These are phyloP conservation scores for Scortechinia acanthostroma DNA, from an alignment of 2,329 filamentous ascomycete species.

Conservation along the genomic window DNA sequence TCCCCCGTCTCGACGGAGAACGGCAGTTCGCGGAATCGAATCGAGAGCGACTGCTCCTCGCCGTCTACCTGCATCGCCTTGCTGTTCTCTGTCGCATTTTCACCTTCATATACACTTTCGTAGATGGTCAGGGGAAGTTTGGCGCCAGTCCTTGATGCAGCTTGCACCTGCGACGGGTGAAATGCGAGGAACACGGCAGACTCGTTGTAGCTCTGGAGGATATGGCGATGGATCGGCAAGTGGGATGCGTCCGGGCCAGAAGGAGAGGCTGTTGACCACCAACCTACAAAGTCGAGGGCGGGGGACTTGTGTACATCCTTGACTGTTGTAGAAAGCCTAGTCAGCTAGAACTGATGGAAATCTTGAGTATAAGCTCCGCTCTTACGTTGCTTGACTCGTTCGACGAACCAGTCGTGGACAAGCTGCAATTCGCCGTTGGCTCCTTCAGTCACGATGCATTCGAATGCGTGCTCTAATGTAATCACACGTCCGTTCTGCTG, in stretches of 20 bases:
- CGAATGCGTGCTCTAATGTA: conserved; percentile 88
- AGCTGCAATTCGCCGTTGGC: conserved; percentile 51
- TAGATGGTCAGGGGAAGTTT: conserved; percentile 87
- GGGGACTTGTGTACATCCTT: conserved; percentile 81
- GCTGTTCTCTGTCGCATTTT: conserved; percentile 31
- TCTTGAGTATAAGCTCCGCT: conserved; percentile 9
- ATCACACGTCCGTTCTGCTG: conserved; percentile 86
- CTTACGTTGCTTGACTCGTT: conserved; percentile 79
- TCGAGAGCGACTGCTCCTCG: conserved; percentile 69
- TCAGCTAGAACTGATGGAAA: conserved; percentile 5
- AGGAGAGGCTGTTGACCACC: conserved; percentile 74
- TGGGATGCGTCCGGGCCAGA: conserved; percentile 64
- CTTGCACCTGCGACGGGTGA: conserved; percentile 54
- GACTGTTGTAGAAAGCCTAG: conserved; percentile 49
- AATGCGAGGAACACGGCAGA: conserved; percentile 83
- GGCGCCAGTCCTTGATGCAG: conserved; percentile 54
- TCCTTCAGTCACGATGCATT: conserved; percentile 53
- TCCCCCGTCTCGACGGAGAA: conserved; percentile 90
- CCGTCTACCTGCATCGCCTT: conserved; percentile 31
- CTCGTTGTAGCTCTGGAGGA: conserved; percentile 72
- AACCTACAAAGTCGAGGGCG: conserved; percentile 79
- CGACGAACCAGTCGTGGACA: conserved; percentile 65
- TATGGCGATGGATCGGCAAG: conserved; percentile 71
- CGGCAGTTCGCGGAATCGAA: conserved; percentile 72
- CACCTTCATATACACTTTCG: conserved; percentile 74